Evolutionary conservation across 2,329 filamentous ascomycete species (phyloP).

Genomic region (Didymella lethalis): DNA sequence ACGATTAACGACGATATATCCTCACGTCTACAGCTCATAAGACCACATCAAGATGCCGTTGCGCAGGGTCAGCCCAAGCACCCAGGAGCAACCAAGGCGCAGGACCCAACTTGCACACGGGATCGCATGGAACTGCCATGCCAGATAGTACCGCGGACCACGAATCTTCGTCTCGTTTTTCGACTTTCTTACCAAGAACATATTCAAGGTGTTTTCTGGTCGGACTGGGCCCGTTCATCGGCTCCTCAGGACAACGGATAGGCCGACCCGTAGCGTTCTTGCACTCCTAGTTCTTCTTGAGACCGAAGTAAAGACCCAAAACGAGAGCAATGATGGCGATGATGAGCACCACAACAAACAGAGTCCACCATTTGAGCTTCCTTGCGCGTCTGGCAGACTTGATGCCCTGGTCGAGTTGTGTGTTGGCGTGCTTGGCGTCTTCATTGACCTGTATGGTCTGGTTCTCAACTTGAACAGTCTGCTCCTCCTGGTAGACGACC

Average conservation of each 20-base stretch:
- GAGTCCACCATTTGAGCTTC: conserved; percentile 84
- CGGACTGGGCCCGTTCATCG: neutral
- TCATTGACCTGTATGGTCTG: conserved; percentile 71
- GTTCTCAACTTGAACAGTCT: conserved; percentile 68
- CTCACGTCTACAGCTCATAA: conserved; percentile 14
- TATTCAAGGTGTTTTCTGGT: neutral
- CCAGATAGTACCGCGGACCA: neutral
- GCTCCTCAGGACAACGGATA: neutral
- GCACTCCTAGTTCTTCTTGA: conserved; percentile 32
- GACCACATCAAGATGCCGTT: conserved; percentile 3
- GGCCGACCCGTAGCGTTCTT: too few relatives aligned
- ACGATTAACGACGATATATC: conserved; percentile 21
- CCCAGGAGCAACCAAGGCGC: conserved; percentile 5
- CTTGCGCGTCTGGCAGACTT: conserved; percentile 70
- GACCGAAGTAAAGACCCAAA: conserved; percentile 59
- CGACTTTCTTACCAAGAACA: too few relatives aligned
- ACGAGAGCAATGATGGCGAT: conserved; percentile 59
- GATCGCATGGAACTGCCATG: conserved; percentile 1
- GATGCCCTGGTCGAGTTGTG: conserved; percentile 73
- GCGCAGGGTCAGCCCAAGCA: neutral
- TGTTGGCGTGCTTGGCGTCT: conserved; percentile 73
- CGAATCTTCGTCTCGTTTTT: neutral
- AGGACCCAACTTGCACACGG: conserved; percentile 4
- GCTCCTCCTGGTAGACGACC: conserved; percentile 74
- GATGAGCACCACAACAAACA: conserved; percentile 63